phyloP scores from a whole-genome alignment of 2,329 filamentous ascomycete species.

The Colletotrichum somersetense region DNA sequence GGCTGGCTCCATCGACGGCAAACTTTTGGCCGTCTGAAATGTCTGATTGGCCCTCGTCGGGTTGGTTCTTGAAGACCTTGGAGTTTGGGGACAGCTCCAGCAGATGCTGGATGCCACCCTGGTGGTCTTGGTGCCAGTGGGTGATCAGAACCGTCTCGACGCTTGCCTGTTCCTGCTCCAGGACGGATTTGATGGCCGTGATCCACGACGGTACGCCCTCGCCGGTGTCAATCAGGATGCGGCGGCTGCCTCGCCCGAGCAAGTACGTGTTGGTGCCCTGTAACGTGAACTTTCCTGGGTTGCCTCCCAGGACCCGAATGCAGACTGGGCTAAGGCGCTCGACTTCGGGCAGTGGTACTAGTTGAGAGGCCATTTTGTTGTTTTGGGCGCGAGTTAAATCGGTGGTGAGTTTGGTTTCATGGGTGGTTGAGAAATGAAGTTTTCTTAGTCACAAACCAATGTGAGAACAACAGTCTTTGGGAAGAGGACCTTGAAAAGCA shows the following conservation, averaged over 20 bases:
- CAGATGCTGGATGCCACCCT: slow-evolving; percentile 80
- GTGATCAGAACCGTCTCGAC: slow-evolving; percentile 82
- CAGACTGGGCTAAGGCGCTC: slow-evolving; percentile 82
- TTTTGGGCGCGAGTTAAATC: neutral
- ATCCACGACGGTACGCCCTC: slow-evolving; percentile 85
- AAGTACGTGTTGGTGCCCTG: slow-evolving; percentile 96
- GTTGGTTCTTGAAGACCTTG: slow-evolving; percentile 75
- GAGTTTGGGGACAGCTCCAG: slow-evolving; percentile 72
- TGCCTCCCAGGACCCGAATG: slow-evolving; percentile 88
- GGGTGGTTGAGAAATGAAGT: neutral
- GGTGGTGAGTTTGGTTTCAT: neutral
- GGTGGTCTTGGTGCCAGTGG: slow-evolving; percentile 94
- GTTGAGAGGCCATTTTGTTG: slow-evolving; percentile 68
- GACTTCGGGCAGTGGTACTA: slow-evolving; percentile 77
- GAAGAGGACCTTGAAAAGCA: neutral
- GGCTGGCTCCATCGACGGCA: slow-evolving; percentile 70
- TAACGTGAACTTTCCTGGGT: slow-evolving; percentile 84
- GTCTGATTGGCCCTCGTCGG: slow-evolving; percentile 62
- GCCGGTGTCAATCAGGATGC: slow-evolving; percentile 91
- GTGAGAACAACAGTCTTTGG: neutral
- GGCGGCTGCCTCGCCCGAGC: slow-evolving; percentile 77
- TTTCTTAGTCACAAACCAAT: slow-evolving; percentile 26
- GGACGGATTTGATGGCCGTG: slow-evolving; percentile 70
- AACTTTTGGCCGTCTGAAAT: slow-evolving; percentile 68
- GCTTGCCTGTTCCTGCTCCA: slow-evolving; percentile 76